Conservation (phyloP, 805 yeast genomes). For the Ogataea nakhonphanomensis region DNA sequence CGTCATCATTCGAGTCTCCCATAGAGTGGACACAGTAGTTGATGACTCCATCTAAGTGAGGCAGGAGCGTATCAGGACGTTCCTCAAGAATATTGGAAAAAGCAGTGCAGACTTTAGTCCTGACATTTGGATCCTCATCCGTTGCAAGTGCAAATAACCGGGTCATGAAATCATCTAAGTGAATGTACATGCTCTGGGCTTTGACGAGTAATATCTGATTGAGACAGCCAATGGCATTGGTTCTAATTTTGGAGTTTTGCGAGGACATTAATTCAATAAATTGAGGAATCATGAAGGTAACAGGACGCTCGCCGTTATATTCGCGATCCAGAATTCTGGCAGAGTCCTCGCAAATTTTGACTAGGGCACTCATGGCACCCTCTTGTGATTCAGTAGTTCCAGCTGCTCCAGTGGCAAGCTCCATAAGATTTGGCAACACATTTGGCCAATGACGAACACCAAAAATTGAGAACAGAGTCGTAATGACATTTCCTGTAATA, state of each 20-base stretch:
- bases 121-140: slow-evolving; percentile 55
- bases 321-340: slow-evolving; percentile 61
- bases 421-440: slow-evolving; percentile 64
- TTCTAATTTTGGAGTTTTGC: slow-evolving; percentile 46
- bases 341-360: slow-evolving; percentile 89
- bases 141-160: slow-evolving; percentile 68
- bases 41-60: slow-evolving; percentile 84
- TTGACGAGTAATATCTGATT: slow-evolving; percentile 71
- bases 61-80: slow-evolving; percentile 74
- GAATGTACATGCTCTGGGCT: slow-evolving; percentile 59
- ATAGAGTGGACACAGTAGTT: slow-evolving; percentile 80
- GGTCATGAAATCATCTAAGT: slow-evolving; percentile 62
- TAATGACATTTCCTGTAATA: slow-evolving; percentile 87
- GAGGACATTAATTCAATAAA: slow-evolving; percentile 51
- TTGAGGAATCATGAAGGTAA: slow-evolving; percentile 62
- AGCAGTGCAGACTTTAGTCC: slow-evolving; percentile 73
- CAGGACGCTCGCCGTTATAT: slow-evolving; percentile 63
- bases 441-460: slow-evolving; percentile 76
- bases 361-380: slow-evolving; percentile 77
- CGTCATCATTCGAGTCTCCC: slow-evolving; percentile 60
- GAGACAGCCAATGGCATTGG: slow-evolving; percentile 65
- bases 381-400: slow-evolving; percentile 48
- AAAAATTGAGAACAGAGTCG: slow-evolving; percentile 65
- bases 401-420: slow-evolving; percentile 49
- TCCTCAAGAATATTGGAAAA: slow-evolving; percentile 69